Percentiles rank a stretch among this genome's conserved stretches.
Conservation (phyloP, 2,329 filamentous ascomycete genomes). For the Tympanopsis confertula region DNA sequence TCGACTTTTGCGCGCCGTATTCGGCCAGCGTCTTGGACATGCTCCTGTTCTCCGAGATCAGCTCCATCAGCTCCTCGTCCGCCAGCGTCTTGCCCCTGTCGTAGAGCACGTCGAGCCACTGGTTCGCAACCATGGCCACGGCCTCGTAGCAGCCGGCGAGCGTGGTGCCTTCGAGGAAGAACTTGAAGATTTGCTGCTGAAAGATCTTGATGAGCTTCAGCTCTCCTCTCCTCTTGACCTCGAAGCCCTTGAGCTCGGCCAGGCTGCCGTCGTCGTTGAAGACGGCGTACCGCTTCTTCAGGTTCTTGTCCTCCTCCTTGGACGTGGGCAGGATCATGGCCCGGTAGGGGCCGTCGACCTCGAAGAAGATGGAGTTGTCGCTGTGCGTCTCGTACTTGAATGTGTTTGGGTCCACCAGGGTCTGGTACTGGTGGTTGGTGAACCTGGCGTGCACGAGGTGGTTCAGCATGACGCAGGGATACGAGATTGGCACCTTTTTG, state of each 20-base stretch:
- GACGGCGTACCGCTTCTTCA: slow-evolving; percentile 98
- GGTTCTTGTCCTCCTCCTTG: slow-evolving; percentile 97
- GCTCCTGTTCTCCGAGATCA: slow-evolving; percentile 97
- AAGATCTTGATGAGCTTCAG: slow-evolving; percentile 99
- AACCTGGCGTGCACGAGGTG: slow-evolving; percentile 90
- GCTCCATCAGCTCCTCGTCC: slow-evolving; percentile 92
- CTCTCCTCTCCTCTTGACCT: slow-evolving; percentile 93
- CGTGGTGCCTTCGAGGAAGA: slow-evolving; percentile 86
- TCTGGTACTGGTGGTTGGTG: slow-evolving; percentile 96
- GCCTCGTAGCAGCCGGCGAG: slow-evolving; percentile 79
- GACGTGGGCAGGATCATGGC: slow-evolving; percentile 96
- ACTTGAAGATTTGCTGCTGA: slow-evolving; percentile 98
- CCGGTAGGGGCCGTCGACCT: slow-evolving; percentile 93
- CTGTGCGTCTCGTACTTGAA: slow-evolving; percentile 94
- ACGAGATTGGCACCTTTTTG: slow-evolving; percentile 93
- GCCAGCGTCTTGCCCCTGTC: slow-evolving; percentile 82
- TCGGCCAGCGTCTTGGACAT: slow-evolving; percentile 96
- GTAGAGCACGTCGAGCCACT: slow-evolving; percentile 89
- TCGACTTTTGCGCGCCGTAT: slow-evolving; percentile 90
- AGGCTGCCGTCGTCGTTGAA: slow-evolving; percentile 96
- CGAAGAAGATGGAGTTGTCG: slow-evolving; percentile 98
- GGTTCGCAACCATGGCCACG: slow-evolving; percentile 88
- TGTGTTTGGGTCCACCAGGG: slow-evolving; percentile 63
- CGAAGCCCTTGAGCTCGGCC: slow-evolving; percentile 92
- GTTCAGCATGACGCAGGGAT: slow-evolving; percentile 98